phyloP scores from a whole-genome alignment of 164 flowering plant genomes.

The Piper betle region DNA sequence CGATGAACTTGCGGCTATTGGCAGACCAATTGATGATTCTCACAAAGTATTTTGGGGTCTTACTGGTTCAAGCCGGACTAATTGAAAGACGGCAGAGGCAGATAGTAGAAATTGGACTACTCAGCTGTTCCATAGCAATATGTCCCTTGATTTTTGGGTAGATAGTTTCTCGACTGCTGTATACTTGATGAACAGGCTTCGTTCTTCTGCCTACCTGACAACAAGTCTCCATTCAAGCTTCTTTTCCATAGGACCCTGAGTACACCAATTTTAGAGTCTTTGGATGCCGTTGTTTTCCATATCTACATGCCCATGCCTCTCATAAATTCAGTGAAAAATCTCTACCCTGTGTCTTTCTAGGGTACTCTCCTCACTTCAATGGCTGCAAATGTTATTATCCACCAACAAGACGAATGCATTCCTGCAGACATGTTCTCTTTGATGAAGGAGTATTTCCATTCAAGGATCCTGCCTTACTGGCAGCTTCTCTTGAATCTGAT shows the following conservation, averaged over 20 bases:
- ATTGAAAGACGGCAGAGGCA: too few relatives aligned
- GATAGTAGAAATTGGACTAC: too few relatives aligned
- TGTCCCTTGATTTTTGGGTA: background rate
- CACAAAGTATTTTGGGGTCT: too few relatives aligned
- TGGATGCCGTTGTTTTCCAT: background rate
- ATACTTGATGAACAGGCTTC: background rate
- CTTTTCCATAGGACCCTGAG: background rate
- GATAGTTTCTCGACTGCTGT: background rate
- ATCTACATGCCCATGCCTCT: background rate
- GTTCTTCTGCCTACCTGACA: background rate
- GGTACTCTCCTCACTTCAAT: background rate
- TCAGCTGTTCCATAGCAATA: constrained; percentile 2
- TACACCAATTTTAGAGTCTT: background rate
- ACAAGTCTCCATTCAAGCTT: background rate
- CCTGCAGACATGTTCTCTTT: background rate
- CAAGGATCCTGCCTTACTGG: too few relatives aligned
- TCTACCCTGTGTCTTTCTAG: constrained; percentile 5
- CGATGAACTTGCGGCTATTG: too few relatives aligned
- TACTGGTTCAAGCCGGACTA: too few relatives aligned
- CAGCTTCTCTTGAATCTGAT: too few relatives aligned
- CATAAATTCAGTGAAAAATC: background rate
- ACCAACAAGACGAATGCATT: constrained; percentile 2
- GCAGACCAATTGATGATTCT: too few relatives aligned
- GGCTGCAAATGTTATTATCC: constrained; percentile 2
- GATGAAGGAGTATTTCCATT: background rate